phyloP scores from a whole-genome alignment of 2,329 filamentous ascomycete species.

The Pestalotiopsis sp. region DNA sequence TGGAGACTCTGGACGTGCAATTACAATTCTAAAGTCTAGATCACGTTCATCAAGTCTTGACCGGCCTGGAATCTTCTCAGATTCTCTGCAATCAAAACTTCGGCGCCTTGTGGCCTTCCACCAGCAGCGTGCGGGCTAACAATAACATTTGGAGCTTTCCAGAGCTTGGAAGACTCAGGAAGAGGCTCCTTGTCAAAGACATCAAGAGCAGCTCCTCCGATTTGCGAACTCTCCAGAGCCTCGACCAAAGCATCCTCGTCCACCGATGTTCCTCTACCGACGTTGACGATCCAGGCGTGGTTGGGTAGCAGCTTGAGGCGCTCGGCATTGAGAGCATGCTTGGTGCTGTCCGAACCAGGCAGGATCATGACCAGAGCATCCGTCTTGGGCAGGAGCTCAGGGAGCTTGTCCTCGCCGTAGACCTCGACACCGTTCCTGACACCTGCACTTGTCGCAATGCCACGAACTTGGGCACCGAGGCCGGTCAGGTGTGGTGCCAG shows the following conservation, averaged over 20 bases:
- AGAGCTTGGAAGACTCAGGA: conserved; percentile 42
- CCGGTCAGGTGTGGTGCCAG: conserved; percentile 54
- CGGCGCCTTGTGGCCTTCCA: conserved; percentile 59
- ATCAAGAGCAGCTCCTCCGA: conserved; percentile 51
- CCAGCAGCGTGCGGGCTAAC: conserved; percentile 60
- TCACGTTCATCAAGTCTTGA: conserved; percentile 58
- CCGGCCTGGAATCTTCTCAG: conserved; percentile 58
- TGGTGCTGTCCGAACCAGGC: conserved; percentile 57
- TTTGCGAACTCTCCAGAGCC: conserved; percentile 41
- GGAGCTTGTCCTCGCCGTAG: conserved; percentile 52
- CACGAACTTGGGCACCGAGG: conserved; percentile 58
- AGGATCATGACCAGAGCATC: conserved; percentile 70
- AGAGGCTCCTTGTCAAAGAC: conserved; percentile 41
- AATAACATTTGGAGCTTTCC: conserved; percentile 51
- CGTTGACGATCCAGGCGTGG: conserved; percentile 58
- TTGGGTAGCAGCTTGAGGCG: conserved; percentile 52
- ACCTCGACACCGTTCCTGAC: conserved; percentile 61
- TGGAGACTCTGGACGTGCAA: no score
- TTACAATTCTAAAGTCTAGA: conserved; percentile 21
- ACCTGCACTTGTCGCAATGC: conserved; percentile 56
- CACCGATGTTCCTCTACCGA: conserved; percentile 48
- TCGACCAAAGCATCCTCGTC: conserved; percentile 50
- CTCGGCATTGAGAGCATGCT: conserved; percentile 54
- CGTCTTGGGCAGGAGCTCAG: conserved; percentile 53
- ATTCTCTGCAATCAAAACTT: conserved; percentile 61